These are phyloP conservation scores for Aspergillus olivimuriae DNA, from an alignment of 495 filamentous ascomycete genomes.

Conservation along the genomic window DNA sequence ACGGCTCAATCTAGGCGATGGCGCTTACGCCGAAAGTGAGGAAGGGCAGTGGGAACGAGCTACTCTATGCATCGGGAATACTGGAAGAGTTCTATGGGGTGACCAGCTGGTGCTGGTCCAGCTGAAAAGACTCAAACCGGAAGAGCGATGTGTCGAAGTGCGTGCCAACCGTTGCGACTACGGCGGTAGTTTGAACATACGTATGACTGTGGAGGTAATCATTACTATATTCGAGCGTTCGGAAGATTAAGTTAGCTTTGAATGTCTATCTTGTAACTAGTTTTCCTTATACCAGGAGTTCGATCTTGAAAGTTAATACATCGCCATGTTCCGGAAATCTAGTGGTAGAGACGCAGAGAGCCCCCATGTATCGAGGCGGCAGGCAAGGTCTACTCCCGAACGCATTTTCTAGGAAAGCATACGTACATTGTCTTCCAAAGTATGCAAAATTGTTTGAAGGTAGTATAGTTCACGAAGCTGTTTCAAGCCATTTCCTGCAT, in stretches of 20 bases:
- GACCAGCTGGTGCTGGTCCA: not conserved
- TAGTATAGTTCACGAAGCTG: not conserved
- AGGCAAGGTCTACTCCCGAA: too few species aligned
- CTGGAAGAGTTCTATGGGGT: not conserved
- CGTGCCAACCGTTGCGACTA: not conserved
- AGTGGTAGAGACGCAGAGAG: not conserved
- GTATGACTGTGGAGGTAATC: not conserved
- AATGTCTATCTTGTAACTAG: conserved; percentile 1
- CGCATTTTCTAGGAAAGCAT: too few species aligned
- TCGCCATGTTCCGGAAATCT: not conserved
- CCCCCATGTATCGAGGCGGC: not conserved
- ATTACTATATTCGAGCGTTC: conserved; percentile 1
- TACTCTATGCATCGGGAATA: not conserved
- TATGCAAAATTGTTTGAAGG: not conserved
- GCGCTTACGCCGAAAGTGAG: not conserved
- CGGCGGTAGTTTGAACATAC: not conserved
- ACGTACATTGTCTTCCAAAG: not conserved
- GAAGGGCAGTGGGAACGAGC: not conserved
- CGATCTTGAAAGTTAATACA: not conserved
- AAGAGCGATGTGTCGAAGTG: not conserved
- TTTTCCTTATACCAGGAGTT: not conserved
- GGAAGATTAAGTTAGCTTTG: conserved; percentile 2
- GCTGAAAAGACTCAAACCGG: not conserved
- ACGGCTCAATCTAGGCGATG: not conserved
- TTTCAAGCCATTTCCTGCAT: not conserved